Base-by-base conservation (phyloP, 345 rosid species). In the Gossypium longicalyx region DNA sequence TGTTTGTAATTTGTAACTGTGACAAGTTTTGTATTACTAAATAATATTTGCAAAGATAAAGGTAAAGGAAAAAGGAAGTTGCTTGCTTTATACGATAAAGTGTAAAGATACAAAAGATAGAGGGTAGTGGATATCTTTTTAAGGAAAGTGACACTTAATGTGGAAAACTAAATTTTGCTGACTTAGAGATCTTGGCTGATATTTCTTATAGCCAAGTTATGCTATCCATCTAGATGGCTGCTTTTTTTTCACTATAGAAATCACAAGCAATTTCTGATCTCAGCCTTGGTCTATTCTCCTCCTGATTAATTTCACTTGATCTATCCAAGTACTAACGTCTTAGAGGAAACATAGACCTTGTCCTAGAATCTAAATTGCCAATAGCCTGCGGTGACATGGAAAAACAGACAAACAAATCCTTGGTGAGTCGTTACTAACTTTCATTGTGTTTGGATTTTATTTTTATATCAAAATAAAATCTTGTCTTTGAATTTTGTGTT, bases 21-120 rank as follows among this genome's bases (percentile, higher is more conserved):
- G 20, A 47, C 41, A 67, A 16, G 56, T 67, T 23, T 47, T 67
- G 25, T 47, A 67, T 13, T 67, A 7, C 47, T 47, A n/a, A 67
- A 67, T 47, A 47, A 51, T 25, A 49, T 27, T 45, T 49, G 44
- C 72, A 51, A 69, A 69, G 59, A 51, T 16, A 51, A 68, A 67
- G 20, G 20, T 51, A 38, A 49, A 5, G 38, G 53, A 12, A 49
- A 66, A 66, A 3, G 9, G 58, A 48, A 69, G 59, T 69, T 49
- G 45, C 9, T 51, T 69, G 25, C 45, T 69, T 69, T 69, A 49
- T 69, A 64, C 15, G 8, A 41, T 64, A 41, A 41, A 9, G 68
- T 64, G 49, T 47, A 34, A 64, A 64, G 15, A 64, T 41, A 49
- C 44, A 67, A 67, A 48, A 48, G 71, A 49, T 11, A 6, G 17